Percentiles rank a stretch among this genome's conserved stretches.
Evolutionary conservation across 2,329 filamentous ascomycete species (phyloP).

Genomic region (Colletotrichum magnum): DNA sequence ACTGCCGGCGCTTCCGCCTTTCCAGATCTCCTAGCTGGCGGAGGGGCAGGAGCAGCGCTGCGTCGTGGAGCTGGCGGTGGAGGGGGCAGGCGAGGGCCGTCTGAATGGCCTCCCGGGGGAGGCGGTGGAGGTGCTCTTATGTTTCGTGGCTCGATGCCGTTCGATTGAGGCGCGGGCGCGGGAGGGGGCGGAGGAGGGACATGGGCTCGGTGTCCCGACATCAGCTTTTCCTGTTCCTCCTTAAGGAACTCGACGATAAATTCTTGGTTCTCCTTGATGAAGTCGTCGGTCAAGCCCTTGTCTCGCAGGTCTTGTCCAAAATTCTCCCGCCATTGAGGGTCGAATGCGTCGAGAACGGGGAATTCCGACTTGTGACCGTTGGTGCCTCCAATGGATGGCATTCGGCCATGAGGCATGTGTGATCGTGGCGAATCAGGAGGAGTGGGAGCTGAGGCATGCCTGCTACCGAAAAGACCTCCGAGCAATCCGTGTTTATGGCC

Average conservation of each 20-base stretch:
- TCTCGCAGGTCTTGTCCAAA: slow-evolving; percentile 75
- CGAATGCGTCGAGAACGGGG: slow-evolving; percentile 73
- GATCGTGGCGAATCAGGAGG: slow-evolving; percentile 70
- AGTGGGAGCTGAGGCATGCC: slow-evolving; percentile 70
- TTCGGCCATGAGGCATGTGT: slow-evolving; percentile 54
- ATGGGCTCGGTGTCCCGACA: slow-evolving; percentile 42
- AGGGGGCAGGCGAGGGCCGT: slow-evolving; percentile 58
- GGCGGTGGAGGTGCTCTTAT: slow-evolving; percentile 55
- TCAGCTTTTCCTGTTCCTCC: slow-evolving; percentile 65
- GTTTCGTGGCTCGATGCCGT: slow-evolving; percentile 49
- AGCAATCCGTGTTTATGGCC: slow-evolving; percentile 64
- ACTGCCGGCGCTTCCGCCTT: slow-evolving; percentile 59
- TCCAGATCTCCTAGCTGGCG: slow-evolving; percentile 72
- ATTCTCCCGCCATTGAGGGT: slow-evolving; percentile 75
- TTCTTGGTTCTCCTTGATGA: slow-evolving; percentile 77
- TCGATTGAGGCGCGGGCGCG: slow-evolving; percentile 46
- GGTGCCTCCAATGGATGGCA: slow-evolving; percentile 60
- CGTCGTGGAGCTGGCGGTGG: slow-evolving; percentile 52
- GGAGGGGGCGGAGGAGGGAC: slow-evolving; percentile 46
- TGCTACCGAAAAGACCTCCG: slow-evolving; percentile 73
- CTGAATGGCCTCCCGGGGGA: slow-evolving; percentile 44
- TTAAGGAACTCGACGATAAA: slow-evolving; percentile 77
- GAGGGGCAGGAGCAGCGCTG: slow-evolving; percentile 67
- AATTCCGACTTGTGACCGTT: slow-evolving; percentile 71
- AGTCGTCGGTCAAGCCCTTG: slow-evolving; percentile 76